Conservation (phyloP, 208 protist genomes). For the Naegleria fowleri region DNA sequence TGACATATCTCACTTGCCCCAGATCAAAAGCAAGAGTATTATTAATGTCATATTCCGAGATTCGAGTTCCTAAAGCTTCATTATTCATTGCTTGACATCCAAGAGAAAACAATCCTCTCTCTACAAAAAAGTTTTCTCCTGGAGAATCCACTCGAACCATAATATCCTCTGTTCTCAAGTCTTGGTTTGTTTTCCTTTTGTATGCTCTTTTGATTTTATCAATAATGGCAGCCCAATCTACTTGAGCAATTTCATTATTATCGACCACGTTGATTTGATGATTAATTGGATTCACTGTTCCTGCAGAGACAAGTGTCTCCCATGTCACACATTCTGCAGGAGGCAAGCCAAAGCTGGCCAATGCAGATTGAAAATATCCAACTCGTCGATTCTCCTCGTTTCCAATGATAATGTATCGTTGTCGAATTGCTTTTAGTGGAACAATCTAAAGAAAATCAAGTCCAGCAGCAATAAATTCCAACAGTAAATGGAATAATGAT, state of each 20-base stretch:
- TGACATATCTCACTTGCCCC: background rate
- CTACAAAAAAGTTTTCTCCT: background rate
- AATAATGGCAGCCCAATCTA: background rate
- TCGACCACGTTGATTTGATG: background rate
- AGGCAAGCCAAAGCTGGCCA: background rate
- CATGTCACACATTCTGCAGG: background rate
- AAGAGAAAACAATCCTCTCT: background rate
- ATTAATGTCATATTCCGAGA: background rate
- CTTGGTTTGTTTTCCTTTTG: background rate
- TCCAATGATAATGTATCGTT: background rate
- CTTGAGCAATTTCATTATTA: background rate
- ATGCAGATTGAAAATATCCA: background rate
- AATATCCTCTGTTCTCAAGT: background rate
- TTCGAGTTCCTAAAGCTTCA: background rate
- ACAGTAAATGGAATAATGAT: too few relatives aligned
- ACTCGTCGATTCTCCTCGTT: background rate
- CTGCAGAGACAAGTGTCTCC: background rate
- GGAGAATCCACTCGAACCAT: background rate
- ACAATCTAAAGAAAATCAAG: background rate
- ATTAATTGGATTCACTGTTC: background rate
- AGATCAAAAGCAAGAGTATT: background rate
- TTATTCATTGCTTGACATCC: background rate
- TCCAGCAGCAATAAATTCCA: too few relatives aligned
- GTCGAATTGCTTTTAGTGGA: background rate
- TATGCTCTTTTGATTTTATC: background rate